Evolutionary conservation across 202 grass and related monocot species (phyloP).

Genomic region (Carex arenaria): DNA sequence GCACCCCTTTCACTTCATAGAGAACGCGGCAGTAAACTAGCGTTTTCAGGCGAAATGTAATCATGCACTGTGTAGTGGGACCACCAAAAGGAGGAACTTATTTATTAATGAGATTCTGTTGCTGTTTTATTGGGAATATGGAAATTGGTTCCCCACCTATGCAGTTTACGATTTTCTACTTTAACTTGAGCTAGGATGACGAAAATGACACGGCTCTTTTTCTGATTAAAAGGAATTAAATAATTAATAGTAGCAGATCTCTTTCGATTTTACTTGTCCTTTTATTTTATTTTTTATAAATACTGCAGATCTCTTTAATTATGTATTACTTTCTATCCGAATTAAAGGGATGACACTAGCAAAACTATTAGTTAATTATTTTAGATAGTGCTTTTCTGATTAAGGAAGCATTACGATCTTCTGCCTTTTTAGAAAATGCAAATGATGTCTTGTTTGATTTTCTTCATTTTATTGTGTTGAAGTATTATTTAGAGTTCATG

Average conservation of each 20-base stretch:
- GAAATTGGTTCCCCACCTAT: not conserved
- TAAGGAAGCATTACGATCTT: not conserved
- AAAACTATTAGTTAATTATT: not conserved
- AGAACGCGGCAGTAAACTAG: not conserved
- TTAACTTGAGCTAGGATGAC: not conserved
- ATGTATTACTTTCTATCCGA: not conserved
- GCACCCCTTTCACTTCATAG: too few relatives aligned
- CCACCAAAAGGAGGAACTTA: too few relatives aligned
- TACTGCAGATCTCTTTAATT: not conserved
- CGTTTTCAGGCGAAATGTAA: not conserved
- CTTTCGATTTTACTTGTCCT: not conserved
- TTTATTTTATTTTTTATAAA: not conserved
- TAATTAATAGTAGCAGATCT: not conserved
- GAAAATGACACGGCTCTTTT: not conserved
- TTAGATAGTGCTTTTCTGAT: not conserved
- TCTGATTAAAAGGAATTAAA: not conserved
- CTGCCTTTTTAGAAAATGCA: not conserved
- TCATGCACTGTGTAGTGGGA: not conserved
- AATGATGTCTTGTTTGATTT: not conserved
- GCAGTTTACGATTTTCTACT: not conserved
- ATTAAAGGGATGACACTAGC: not conserved
- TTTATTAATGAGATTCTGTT: slow-evolving; percentile 1
- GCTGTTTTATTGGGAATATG: slow-evolving; percentile 17
- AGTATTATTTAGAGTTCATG: not conserved
- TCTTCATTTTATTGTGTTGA: not conserved